phyloP scores from a whole-genome alignment of 257 asterid genomes.

The Solanum pinnatisectum region DNA sequence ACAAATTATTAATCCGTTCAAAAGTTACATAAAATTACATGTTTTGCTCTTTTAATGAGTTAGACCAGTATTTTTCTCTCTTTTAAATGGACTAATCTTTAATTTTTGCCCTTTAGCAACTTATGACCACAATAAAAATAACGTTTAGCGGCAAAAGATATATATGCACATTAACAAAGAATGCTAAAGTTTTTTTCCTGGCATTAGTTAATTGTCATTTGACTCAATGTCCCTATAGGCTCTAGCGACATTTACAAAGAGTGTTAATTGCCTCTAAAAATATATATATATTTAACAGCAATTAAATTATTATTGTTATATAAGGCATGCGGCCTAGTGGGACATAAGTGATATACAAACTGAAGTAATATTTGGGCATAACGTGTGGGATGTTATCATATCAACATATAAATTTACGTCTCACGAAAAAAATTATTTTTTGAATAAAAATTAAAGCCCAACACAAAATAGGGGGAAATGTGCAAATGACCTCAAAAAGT shows the following conservation, averaged over 20 bases:
- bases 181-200: not conserved
- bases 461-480: not conserved
- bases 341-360: not conserved
- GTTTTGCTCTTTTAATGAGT: not conserved
- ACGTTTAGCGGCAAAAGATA: too few relatives aligned
- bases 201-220: too few relatives aligned
- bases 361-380: not conserved
- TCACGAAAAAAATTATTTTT: not conserved
- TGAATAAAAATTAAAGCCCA: not conserved
- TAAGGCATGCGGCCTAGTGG: not conserved
- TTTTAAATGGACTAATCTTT: not conserved
- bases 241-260: too few relatives aligned
- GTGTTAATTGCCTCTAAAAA: too few relatives aligned
- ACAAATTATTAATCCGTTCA: too few relatives aligned
- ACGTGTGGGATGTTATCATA: not conserved
- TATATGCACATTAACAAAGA: too few relatives aligned
- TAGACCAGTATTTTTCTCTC: not conserved
- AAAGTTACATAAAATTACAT: too few relatives aligned
- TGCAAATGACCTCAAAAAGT: not conserved
- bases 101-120: not conserved
- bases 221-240: too few relatives aligned
- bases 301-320: too few relatives aligned
- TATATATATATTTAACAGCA: too few relatives aligned
- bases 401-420: not conserved
- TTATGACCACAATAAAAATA: not conserved